These are phyloP conservation scores for Xylariaceae sp. DNA, from an alignment of 2,329 filamentous ascomycete species.

Conservation along the genomic window DNA sequence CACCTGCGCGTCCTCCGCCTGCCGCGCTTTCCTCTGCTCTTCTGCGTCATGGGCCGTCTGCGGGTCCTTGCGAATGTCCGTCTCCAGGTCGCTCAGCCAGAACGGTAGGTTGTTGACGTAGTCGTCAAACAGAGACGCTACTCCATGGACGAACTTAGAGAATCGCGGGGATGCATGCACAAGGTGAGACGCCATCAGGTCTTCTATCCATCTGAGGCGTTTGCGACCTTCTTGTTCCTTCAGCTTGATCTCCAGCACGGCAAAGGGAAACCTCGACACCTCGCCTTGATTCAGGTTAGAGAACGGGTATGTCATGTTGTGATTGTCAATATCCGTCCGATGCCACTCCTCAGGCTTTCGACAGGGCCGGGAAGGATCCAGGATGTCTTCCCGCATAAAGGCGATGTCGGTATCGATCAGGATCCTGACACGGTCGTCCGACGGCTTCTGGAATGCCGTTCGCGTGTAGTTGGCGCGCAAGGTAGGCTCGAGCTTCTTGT, in stretches of 20 bases:
- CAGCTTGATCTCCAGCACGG: conserved; percentile 87
- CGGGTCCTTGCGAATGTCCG: conserved; percentile 88
- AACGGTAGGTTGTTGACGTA: conserved; percentile 94
- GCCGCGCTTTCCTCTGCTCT: conserved; percentile 72
- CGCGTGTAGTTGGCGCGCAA: conserved; percentile 88
- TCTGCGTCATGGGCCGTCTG: conserved; percentile 86
- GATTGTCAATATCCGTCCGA: conserved; percentile 78
- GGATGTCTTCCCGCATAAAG: conserved; percentile 70
- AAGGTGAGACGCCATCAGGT: conserved; percentile 86
- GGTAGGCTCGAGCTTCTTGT: conserved; percentile 72
- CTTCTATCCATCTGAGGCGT: conserved; percentile 77
- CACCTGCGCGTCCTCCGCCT: conserved; percentile 78
- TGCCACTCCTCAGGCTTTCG: conserved; percentile 88
- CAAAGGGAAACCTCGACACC: conserved; percentile 82
- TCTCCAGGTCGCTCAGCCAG: conserved; percentile 88
- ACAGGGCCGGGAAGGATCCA: conserved; percentile 80
- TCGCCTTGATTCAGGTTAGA: conserved; percentile 82
- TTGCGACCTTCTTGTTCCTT: conserved; percentile 58
- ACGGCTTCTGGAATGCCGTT: conserved; percentile 92
- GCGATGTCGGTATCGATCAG: conserved; percentile 89
- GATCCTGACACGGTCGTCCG: conserved; percentile 82
- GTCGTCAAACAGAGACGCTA: conserved; percentile 87
- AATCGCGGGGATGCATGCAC: conserved; percentile 85
- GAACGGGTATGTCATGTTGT: conserved; percentile 82
- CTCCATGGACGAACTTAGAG: conserved; percentile 94